Evolutionary conservation across 306 rosid species (phyloP), one percentile per base, ranked within the genome.

Genomic region (Ammopiptanthus mongolicus): DNA sequence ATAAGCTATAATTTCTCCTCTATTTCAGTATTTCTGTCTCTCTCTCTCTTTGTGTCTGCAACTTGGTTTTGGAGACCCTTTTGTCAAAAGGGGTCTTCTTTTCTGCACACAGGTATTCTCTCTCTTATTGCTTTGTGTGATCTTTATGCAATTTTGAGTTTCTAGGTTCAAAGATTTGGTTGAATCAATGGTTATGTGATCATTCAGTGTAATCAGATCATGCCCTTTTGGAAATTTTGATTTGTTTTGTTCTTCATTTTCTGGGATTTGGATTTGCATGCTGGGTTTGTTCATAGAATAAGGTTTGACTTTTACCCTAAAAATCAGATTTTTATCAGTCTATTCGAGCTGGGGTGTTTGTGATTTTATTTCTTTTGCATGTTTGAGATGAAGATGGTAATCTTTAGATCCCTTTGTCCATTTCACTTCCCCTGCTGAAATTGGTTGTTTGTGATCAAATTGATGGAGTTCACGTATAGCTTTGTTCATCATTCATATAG

Each of bases 51-150:
- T 84, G 77, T 74, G 71, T 69, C 58, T 13, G 41, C 5, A 79
- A 37, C 55, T 69, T 69, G 76, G 80, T 17, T 51, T 57, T 75
- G 76, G 82, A 73, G 90, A 74, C 77, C 85, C 88, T 74, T 88
- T 84, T 82, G 41, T 41, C 76, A 47, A 71, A 71, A 69, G 67
- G 88, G 91, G 79, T 73, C 77, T 79, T 70, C 81, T 73, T 36
- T 78, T 63, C 65, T 84, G 10, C 59, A 71, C 13, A 11, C 44
- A 28, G 82, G 75, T 80, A 72, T 78, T 46, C 39, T 80, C 8
- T 69, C 48, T 15, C 0, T 69, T 6, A 8, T 57, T 39, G 41
- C 23, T 50, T 47, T 55, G 11, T 56, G 69, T 6, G 7, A 41
- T 63, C 66, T 1, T 63, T 8, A 39, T 41, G 14, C 47, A 41